Conservation (phyloP, 164 flowering plant genomes). For the Dillenia suffruticosa region DNA sequence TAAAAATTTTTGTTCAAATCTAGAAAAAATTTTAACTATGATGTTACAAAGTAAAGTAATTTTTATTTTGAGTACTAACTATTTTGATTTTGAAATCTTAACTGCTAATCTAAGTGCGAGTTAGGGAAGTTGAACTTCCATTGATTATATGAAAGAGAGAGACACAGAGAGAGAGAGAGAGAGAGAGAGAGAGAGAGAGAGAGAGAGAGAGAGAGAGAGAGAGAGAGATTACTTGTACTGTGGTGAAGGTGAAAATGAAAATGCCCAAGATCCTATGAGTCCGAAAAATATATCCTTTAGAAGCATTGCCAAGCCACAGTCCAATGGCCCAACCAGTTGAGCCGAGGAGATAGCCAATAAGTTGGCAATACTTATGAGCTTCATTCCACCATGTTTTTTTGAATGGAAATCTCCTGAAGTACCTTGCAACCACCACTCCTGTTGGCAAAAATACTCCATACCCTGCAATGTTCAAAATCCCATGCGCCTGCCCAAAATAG, state of each 20-base stretch:
- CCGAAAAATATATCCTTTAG: constrained; percentile 24
- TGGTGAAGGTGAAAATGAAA: constrained; percentile 31
- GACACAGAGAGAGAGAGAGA: not conserved
- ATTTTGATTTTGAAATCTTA: not conserved
- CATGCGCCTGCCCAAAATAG: constrained; percentile 36
- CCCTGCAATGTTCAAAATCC: constrained; percentile 39
- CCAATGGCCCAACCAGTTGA: constrained; percentile 35
- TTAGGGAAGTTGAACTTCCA: too few species aligned
- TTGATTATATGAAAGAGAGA: too few species aligned
- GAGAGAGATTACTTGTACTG: constrained; percentile 33
- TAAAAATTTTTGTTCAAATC: too few species aligned
- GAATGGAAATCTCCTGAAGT: constrained; percentile 23
- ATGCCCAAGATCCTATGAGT: constrained; percentile 30
- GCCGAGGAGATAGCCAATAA: constrained; percentile 25
- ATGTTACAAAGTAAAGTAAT: too few species aligned
- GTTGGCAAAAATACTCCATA: constrained; percentile 47
- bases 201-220: not conserved
- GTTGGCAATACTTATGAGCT: constrained; percentile 23
- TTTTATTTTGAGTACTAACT: not conserved
- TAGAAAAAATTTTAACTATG: too few species aligned
- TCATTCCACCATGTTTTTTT: constrained; percentile 2
- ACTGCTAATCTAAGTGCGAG: too few species aligned
- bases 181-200: not conserved
- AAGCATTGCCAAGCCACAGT: constrained; percentile 27
- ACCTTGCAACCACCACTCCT: constrained; percentile 40